Evolutionary conservation across 768 basidiomycete species (phyloP).

Genomic region (Terana coerulea): DNA sequence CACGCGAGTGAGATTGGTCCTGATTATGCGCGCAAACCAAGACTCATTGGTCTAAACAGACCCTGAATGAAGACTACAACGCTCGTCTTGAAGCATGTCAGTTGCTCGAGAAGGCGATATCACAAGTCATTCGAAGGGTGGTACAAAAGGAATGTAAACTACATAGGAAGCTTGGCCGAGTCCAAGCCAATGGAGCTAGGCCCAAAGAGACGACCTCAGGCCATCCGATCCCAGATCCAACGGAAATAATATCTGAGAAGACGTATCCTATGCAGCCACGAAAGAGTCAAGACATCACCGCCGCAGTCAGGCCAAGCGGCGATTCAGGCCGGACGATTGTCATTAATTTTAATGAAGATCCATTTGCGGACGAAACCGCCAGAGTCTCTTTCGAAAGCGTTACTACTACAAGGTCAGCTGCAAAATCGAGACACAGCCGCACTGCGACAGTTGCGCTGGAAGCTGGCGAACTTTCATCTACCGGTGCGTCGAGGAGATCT

Average conservation of each 20-base stretch:
- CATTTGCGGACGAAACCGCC: not conserved
- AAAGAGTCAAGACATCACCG: not conserved
- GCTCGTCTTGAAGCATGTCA: constrained; percentile 42
- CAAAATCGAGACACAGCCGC: not conserved
- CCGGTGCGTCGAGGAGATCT: not conserved
- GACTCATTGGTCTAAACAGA: constrained; percentile 7
- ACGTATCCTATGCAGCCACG: constrained; percentile 2
- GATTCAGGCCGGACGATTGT: not conserved
- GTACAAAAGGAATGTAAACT: too few species aligned
- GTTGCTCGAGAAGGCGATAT: constrained; percentile 55
- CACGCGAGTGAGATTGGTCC: constrained; percentile 26
- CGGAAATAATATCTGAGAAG: not conserved
- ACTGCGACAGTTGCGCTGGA: not conserved
- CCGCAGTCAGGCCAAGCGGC: not conserved
- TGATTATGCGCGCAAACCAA: not conserved
- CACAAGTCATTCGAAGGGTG: constrained; percentile 37
- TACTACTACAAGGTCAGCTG: not conserved
- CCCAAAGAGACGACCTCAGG: too few species aligned
- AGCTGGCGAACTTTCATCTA: not conserved
- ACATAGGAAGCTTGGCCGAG: too few species aligned
- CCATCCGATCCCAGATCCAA: not conserved
- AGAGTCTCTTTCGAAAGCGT: not conserved
- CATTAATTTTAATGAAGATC: not conserved
- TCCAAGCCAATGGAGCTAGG: too few species aligned
- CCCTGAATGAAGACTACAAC: constrained; percentile 39